phyloP scores from a whole-genome alignment of 495 filamentous ascomycete species.

The Corynascus novoguineensis region DNA sequence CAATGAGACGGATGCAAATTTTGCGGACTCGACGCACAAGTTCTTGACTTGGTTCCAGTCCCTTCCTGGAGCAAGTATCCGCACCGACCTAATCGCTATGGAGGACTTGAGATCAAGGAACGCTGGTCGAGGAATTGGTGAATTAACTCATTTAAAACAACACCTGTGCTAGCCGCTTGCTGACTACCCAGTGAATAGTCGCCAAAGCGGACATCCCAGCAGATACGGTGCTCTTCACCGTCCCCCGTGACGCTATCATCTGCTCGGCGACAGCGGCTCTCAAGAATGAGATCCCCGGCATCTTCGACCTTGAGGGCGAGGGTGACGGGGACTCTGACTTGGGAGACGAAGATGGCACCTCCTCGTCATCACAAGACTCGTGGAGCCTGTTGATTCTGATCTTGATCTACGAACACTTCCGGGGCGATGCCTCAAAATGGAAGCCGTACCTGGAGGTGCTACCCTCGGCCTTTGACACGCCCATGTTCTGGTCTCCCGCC shows the following conservation, averaged over 20 bases:
- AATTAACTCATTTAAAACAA: neutral
- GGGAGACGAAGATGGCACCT: conserved; percentile 31
- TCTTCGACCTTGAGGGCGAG: conserved; percentile 29
- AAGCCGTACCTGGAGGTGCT: conserved; percentile 76
- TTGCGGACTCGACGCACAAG: conserved; percentile 29
- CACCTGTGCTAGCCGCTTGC: neutral
- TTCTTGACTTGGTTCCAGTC: conserved; percentile 43
- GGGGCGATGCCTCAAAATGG: conserved; percentile 61
- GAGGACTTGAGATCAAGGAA: conserved; percentile 35
- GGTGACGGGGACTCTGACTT: conserved; percentile 21
- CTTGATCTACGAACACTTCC: conserved; percentile 71
- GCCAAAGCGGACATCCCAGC: conserved; percentile 40
- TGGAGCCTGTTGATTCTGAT: conserved; percentile 62
- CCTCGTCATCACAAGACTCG: conserved; percentile 30
- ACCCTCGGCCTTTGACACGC: conserved; percentile 70
- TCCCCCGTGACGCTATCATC: conserved; percentile 42
- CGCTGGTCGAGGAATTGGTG: conserved; percentile 44
- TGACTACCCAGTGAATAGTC: conserved; percentile 25
- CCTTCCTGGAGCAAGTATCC: conserved; percentile 44
- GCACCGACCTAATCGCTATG: conserved; percentile 36
- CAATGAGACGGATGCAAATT: conserved; percentile 15
- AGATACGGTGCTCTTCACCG: conserved; percentile 44
- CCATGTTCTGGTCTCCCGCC: conserved; percentile 79
- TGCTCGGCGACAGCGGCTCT: conserved; percentile 40
- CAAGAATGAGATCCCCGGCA: conserved; percentile 29